Base-by-base conservation (phyloP, 2,329 filamentous ascomycete species). In the Acrodontium crateriforme region DNA sequence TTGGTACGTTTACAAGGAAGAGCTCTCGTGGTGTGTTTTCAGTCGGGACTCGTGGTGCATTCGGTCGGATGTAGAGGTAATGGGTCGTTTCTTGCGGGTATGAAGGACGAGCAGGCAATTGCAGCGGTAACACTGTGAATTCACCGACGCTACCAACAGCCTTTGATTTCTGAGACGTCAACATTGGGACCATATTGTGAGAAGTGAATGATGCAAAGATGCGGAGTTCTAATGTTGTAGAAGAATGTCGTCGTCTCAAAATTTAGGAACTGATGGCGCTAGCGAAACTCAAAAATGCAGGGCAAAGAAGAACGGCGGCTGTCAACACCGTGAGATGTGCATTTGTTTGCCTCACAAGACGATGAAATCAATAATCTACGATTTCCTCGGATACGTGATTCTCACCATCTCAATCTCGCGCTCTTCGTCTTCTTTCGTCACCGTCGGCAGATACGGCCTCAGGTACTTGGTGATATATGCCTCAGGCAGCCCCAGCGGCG, bases 1-100 rank as follows among this genome's bases (percentile, higher is more conserved):
- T 65, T 5, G 89, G 89, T 1, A 91, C 60, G 46, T 98, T 95
- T 38, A 85, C 79, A n/a, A 92, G 52, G 56, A 93, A 98, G 11
- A 98, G 66, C 36, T 80, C 84, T 42, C 85, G 75, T 10, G 71
- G 61, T 43, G 87, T 78, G 53, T 79, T 69, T 30, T 69, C 63
- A 6, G 78, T 78, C 9, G 80, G 73, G 21, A 80, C 67, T 56
- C 78, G 82, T 35, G 87, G 84, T 24, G 75, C 67, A 55, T 95
- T 85, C 30, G 73, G 73, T 40, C 82, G 81, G 30, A 95, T 59
- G 59, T 93, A 93, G 45, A 95, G 63, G 56, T 85, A 82, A 59
- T 95, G 89, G 27, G 71, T 71, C 32, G 74, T 67, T 23, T 67
- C 55, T 22, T 64, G 56, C 14, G 74, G 68, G 33, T 68, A 79